Conservation (phyloP, 2,329 filamentous ascomycete species). For the Verticillium dahliae region DNA sequence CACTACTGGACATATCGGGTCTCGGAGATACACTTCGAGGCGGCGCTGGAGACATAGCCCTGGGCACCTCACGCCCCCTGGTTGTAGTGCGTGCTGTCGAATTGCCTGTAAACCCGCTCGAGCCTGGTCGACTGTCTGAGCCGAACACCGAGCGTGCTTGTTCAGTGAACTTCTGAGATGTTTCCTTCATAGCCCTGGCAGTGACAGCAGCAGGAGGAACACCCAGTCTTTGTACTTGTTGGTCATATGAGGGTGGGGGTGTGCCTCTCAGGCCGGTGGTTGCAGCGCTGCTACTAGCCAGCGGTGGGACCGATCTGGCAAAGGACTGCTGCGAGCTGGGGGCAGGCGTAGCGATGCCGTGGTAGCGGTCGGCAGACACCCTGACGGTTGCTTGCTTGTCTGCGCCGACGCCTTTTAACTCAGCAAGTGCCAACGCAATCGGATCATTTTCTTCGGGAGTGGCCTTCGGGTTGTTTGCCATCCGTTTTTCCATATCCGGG, state of each 20-base stretch:
- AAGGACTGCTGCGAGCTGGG: slow-evolving; percentile 38
- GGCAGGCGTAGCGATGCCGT: slow-evolving; percentile 82
- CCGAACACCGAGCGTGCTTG: slow-evolving; percentile 78
- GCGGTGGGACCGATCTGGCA: slow-evolving; percentile 33
- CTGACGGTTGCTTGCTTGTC: slow-evolving; percentile 73
- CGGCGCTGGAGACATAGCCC: slow-evolving; percentile 62
- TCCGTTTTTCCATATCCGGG: slow-evolving; percentile 53
- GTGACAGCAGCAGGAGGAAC: slow-evolving; percentile 90
- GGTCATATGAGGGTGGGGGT: slow-evolving; percentile 82
- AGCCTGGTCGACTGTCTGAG: slow-evolving; percentile 25
- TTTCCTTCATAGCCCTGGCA: slow-evolving; percentile 90
- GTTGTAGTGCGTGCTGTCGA: slow-evolving; percentile 50
- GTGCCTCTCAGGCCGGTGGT: slow-evolving; percentile 61
- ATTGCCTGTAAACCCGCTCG: slow-evolving; percentile 26
- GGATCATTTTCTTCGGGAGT: slow-evolving; percentile 67
- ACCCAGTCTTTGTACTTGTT: slow-evolving; percentile 70
- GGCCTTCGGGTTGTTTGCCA: slow-evolving; percentile 27
- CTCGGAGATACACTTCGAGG: slow-evolving; percentile 58
- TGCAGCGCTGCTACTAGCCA: slow-evolving; percentile 31
- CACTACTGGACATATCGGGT: slow-evolving; percentile 45
- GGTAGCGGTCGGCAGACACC: slow-evolving; percentile 93
- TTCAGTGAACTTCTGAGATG: slow-evolving; percentile 79
- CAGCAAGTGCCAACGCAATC: slow-evolving; percentile 85
- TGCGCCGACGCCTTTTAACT: slow-evolving; percentile 75
- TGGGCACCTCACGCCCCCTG: slow-evolving; percentile 51